phyloP scores from a whole-genome alignment of 805 yeast genomes.

The Zygoascus tannicola region DNA sequence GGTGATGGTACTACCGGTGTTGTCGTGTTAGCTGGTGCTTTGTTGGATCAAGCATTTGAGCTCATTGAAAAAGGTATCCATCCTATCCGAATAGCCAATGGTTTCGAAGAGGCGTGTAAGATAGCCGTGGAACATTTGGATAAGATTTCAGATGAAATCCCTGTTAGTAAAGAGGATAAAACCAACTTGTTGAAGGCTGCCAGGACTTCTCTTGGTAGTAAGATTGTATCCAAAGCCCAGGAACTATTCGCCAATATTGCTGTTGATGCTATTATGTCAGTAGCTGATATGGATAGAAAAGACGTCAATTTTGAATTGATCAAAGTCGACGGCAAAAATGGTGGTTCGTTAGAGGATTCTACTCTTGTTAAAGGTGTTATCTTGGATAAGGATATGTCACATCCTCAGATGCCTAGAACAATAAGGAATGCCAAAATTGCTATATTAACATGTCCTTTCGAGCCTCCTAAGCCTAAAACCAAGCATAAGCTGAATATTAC shows the following conservation, averaged over 20 bases:
- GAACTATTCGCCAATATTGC: slow-evolving; percentile 95
- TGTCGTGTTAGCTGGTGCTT: slow-evolving; percentile 89
- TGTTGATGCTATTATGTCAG: slow-evolving; percentile 87
- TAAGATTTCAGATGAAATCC: slow-evolving; percentile 57
- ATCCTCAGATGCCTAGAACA: slow-evolving; percentile 92
- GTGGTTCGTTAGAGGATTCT: slow-evolving; percentile 87
- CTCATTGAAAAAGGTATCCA: slow-evolving; percentile 95
- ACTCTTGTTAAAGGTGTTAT: slow-evolving; percentile 82
- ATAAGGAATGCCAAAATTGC: slow-evolving; percentile 80
- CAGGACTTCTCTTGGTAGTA: slow-evolving; percentile 87
- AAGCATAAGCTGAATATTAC: slow-evolving; percentile 93
- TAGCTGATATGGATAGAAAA: slow-evolving; percentile 82
- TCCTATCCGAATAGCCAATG: slow-evolving; percentile 94
- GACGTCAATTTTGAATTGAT: slow-evolving; percentile 97
- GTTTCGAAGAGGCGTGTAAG: slow-evolving; percentile 94
- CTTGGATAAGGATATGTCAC: slow-evolving; percentile 92
- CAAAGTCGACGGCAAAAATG: slow-evolving; percentile 90
- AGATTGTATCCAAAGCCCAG: slow-evolving; percentile 88
- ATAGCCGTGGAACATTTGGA: slow-evolving; percentile 77
- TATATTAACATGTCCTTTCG: slow-evolving; percentile 95
- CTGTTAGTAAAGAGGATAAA: slow-evolving; percentile 38
- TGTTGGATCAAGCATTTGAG: slow-evolving; percentile 88
- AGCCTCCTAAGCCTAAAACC: slow-evolving; percentile 99
- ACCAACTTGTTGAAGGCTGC: slow-evolving; percentile 75
- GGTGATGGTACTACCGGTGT: slow-evolving; percentile 99